Conservation (phyloP, 148 eudicot species). For the Rhododendron ovatum region DNA sequence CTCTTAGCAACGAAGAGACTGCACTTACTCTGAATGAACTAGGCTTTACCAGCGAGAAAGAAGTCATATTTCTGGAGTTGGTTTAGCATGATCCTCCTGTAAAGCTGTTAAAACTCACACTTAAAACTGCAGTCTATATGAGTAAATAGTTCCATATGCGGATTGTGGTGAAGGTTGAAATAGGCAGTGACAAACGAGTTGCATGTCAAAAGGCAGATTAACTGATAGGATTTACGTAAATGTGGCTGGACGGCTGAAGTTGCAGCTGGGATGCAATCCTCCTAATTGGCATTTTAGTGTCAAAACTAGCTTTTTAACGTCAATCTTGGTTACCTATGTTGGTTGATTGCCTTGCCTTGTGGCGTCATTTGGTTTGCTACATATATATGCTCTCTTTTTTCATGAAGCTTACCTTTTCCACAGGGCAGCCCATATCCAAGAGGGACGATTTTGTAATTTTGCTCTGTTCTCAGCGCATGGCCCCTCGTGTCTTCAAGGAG, state of each 20-base stretch:
- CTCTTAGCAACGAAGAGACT: conserved; percentile 72
- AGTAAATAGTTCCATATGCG: not conserved
- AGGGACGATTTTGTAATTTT: no score
- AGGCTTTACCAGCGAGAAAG: conserved; percentile 87
- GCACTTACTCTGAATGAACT: conserved; percentile 52
- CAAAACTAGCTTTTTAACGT: not conserved
- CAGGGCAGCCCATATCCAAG: no score
- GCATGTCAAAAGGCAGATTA: not conserved
- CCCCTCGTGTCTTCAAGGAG: no score
- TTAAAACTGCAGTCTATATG: not conserved
- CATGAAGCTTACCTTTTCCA: no score
- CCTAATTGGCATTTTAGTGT: no score
- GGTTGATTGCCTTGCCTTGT: no score
- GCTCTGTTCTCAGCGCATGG: no score
- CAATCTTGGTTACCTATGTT: no score
- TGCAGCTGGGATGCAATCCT: not conserved
- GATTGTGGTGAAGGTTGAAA: not conserved
- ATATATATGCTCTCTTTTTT: no score
- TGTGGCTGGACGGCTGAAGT: not conserved
- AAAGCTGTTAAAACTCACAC: not conserved
- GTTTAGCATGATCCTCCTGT: conserved; percentile 24
- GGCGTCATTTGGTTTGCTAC: no score
- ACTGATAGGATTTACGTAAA: not conserved
- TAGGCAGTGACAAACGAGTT: not conserved
- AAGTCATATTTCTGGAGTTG: conserved; percentile 83